Base-by-base conservation (phyloP, 75 land plant species). In the Pinus albicaulis region DNA sequence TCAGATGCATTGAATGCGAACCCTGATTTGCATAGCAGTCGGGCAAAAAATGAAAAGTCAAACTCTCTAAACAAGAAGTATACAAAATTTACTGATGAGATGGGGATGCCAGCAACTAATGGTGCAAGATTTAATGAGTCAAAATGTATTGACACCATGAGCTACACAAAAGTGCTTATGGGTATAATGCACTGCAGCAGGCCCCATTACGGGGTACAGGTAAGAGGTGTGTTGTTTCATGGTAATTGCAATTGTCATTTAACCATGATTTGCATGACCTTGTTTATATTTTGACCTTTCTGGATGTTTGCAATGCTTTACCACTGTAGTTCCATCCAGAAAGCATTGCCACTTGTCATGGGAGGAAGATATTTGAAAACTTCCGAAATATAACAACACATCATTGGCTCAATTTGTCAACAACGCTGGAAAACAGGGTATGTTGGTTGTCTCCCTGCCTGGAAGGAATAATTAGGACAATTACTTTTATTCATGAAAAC, bases 131-230 rank as follows among this genome's bases (percentile, higher is more conserved):
- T 25, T 68, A 24, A 14, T 72, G 74, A 55, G 26, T 72, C 24
- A 10, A 55, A 72, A 72, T 48, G 52, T 72, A 7, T 55, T 72
- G 71, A 72, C n/a, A 52, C 25, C 20, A 24, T 64, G 14, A 63
- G 34, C 20, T 61, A 78, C 55, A 28, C 56, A 74, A 79, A 58
- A 55, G 79, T 95, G 60, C 76, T 98, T 55, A 98, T 98, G 99
- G 98, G 91, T 22, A 66, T 98, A 74, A 89, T 82, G 88, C 99
- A 98, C 71, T 72, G 79, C 61, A 83, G 77, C 36, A 76, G 95
- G 62, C 98, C 99, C 68, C 99, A 95, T 78, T 97, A 92, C 82
- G 99, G 98, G 77, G 87, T 98, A 75, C 99, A 98, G 96, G 99
- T 95, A 76, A 65, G 63, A 20, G 71, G 15, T 31, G 38, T 73